Percentiles rank a stretch among this genome's conserved stretches.
These are phyloP conservation scores for Yamadazyma paraphyllophila DNA, from an alignment of 805 yeast species.

Conservation along the genomic window DNA sequence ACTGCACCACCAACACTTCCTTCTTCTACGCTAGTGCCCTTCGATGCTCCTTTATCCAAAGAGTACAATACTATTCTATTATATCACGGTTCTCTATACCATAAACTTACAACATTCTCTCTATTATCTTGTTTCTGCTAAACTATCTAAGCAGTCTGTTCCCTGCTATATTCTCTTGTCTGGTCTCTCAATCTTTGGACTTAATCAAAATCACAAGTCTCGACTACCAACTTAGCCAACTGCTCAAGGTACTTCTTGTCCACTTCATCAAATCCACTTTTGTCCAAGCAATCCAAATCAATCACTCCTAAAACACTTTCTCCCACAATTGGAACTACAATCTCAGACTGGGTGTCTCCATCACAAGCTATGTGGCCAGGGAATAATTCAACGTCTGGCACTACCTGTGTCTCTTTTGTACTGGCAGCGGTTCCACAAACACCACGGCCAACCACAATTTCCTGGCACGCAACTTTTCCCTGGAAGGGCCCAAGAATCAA, in stretches of 20 bases:
- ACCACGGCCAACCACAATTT: constrained; percentile 73
- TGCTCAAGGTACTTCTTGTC: constrained; percentile 62
- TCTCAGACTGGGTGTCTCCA: constrained; percentile 89
- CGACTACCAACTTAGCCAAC: constrained; percentile 52
- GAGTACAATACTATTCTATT: no score
- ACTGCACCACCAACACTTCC: no score
- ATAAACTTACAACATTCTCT: no score
- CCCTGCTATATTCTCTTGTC: no score
- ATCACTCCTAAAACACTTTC: constrained; percentile 64
- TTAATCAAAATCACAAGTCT: constrained; percentile 44
- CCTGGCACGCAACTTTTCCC: constrained; percentile 95
- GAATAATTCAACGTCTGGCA: constrained; percentile 69
- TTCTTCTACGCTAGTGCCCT: not conserved
- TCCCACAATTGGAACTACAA: constrained; percentile 77
- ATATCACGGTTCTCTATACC: no score
- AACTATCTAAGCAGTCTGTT: no score
- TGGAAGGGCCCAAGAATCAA: constrained; percentile 89
- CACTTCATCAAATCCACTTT: constrained; percentile 61
- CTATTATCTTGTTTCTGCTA: not conserved
- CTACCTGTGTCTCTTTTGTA: constrained; percentile 61
- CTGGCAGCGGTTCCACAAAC: constrained; percentile 89
- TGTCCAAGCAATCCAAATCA: constrained; percentile 75
- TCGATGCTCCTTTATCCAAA: not conserved
- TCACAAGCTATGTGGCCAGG: constrained; percentile 98
- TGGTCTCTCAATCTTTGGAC: not conserved